Evolutionary conservation across 2,329 filamentous ascomycete genomes (phyloP).

Genomic region (Teratosphaeria gauchensis): DNA sequence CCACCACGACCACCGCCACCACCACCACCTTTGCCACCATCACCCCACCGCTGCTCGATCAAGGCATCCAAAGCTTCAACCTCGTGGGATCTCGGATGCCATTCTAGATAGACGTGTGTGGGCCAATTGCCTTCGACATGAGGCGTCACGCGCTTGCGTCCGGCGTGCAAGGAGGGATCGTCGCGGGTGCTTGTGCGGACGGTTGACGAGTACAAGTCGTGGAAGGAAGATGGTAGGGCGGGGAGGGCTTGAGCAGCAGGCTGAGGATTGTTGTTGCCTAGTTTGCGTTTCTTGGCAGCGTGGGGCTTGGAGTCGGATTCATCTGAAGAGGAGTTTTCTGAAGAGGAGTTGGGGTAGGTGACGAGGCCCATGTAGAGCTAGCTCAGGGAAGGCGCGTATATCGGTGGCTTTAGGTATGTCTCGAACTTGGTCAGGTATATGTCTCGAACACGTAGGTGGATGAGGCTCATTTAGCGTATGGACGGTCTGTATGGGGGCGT

Average conservation of each 20-base stretch:
- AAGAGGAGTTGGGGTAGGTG: constrained; percentile 51
- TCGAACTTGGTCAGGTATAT: too few relatives aligned
- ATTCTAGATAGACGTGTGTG: constrained; percentile 85
- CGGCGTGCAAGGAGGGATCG: constrained; percentile 75
- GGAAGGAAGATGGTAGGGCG: constrained; percentile 70
- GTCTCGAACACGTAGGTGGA: too few relatives aligned
- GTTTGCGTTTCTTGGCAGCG: constrained; percentile 13
- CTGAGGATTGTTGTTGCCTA: background rate
- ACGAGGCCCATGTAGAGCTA: constrained; percentile 49
- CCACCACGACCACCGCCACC: background rate
- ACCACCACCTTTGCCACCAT: background rate
- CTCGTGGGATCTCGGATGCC: constrained; percentile 48
- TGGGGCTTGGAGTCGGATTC: background rate
- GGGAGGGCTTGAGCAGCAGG: constrained; percentile 8
- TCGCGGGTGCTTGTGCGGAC: constrained; percentile 69
- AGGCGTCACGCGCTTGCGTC: constrained; percentile 69
- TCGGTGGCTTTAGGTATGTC: too few relatives aligned
- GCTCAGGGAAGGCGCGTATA: too few relatives aligned
- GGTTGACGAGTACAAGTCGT: constrained; percentile 79
- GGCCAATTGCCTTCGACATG: constrained; percentile 90
- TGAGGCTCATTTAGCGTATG: background rate
- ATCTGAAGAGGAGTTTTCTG: constrained; percentile 39
- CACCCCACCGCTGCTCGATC: constrained; percentile 26
- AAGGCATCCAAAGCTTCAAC: constrained; percentile 27
- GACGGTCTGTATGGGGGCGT: background rate